Evolutionary conservation across 805 yeast genomes (phyloP).

Genomic region (Suhomyces pyralidae): DNA sequence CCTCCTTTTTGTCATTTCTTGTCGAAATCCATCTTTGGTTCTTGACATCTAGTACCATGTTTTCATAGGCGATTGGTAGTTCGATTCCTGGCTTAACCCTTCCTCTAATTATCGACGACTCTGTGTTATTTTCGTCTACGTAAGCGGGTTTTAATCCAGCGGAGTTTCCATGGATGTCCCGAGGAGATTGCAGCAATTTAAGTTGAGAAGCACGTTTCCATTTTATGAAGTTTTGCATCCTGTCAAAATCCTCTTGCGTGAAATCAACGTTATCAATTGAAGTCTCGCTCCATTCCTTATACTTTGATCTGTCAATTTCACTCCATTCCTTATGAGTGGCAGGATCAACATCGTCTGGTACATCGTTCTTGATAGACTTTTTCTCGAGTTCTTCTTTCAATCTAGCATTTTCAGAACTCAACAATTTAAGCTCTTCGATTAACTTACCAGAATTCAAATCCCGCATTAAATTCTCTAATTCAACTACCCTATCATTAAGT

Average conservation of each 20-base stretch:
- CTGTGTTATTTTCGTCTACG: conserved; percentile 7
- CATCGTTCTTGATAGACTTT: neutral
- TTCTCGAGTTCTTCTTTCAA: conserved; percentile 9
- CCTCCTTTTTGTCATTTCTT: conserved; percentile 18
- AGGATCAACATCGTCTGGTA: neutral
- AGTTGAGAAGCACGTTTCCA: conserved; percentile 41
- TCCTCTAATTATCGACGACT: conserved; percentile 20
- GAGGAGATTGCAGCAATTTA: conserved; percentile 16
- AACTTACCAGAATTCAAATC: conserved; percentile 8
- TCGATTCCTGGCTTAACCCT: conserved; percentile 33
- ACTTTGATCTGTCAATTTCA: neutral
- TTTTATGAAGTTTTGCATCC: conserved; percentile 23
- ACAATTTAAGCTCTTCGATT: conserved; percentile 11
- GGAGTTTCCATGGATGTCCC: neutral
- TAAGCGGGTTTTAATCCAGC: conserved; percentile 4
- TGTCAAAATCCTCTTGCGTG: conserved; percentile 15
- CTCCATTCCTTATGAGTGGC: neutral
- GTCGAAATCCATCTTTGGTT: conserved; percentile 21
- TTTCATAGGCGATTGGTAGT: conserved; percentile 33
- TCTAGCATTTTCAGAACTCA: conserved; percentile 14
- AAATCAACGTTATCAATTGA: conserved; percentile 22
- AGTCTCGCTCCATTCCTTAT: conserved; percentile 9
- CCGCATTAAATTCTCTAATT: conserved; percentile 15
- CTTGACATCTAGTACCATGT: conserved; percentile 21
- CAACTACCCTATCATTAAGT: conserved; percentile 8